phyloP scores from a whole-genome alignment of 176 grass and related monocot species.

The Tillandsia leiboldiana region DNA sequence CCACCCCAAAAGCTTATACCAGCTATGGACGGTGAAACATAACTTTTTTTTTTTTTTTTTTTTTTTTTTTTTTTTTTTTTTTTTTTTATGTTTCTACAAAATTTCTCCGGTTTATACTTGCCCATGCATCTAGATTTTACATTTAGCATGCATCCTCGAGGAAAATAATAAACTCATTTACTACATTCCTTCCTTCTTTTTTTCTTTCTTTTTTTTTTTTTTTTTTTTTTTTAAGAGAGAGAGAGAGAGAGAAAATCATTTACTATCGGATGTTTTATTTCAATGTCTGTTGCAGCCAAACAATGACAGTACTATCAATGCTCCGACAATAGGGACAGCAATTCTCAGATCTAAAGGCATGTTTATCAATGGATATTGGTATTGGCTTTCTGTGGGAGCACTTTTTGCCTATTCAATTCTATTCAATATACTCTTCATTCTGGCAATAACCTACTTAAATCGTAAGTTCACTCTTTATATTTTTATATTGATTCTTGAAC shows the following conservation, averaged over 20 bases:
- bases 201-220: too few species aligned
- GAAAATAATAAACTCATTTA: too few species aligned
- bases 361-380: constrained; percentile 51
- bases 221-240: too few species aligned
- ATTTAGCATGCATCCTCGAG: background rate
- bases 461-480: constrained; percentile 35
- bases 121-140: too few species aligned
- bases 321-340: constrained; percentile 59
- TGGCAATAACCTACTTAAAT: constrained; percentile 49
- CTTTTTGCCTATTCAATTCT: constrained; percentile 50
- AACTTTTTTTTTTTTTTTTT: too few species aligned
- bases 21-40: too few species aligned
- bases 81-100: too few species aligned
- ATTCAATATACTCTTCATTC: constrained; percentile 64
- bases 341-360: constrained; percentile 72
- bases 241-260: background rate
- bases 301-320: constrained; percentile 39
- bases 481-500: background rate
- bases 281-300: constrained; percentile 39
- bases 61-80: too few species aligned
- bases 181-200: background rate
- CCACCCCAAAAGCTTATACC: too few species aligned
- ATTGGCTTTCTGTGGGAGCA: constrained; percentile 69
- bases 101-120: too few species aligned
- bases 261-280: background rate